Base-by-base conservation (phyloP, 371 early-diverging fungal species). In the Lichtheimia corymbifera region DNA sequence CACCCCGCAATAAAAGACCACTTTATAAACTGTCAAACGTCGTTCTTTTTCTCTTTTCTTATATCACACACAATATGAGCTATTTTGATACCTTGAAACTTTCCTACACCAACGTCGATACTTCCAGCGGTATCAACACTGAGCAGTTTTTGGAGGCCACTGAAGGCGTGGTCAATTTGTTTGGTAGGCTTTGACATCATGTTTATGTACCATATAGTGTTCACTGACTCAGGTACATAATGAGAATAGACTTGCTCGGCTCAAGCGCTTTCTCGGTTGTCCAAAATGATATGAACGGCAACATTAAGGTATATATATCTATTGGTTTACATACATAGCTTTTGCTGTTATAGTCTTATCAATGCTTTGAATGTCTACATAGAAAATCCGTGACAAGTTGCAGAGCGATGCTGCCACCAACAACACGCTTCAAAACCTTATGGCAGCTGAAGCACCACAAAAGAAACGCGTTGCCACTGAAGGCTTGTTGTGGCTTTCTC, bases 401-500 rank as follows among this genome's bases (percentile, higher is more conserved):
- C 53, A 72, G 14, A 67, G 78, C 66, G 82, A 90, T 70, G 88
- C 92, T 12, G 70, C 61, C 25, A 83, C 77, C 53, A 87, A 83
- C 68, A 67, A 76, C 43, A 97, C 96, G n/a, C 84, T 97, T 44
- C 88, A 96, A 69, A 83, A 83, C 50, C 76, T 97, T 45, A 88
- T 93, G 55, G 68, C 75, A 5, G 84, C 79, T 17, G 97, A 97
- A 73, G 82, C 86, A 4, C 80, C 71, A 45, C 86, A 86, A 62
- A 88, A 90, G 74, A 89, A 89, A 73, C 83, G 88, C 59, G 82
- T 82, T 11, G 97, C 95, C 40, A 92, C 95, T 15, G 93, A 94
- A 69, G 96, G 93, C 4, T 82, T 97, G 20, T 76, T 97, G 64
- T 97, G 98, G 98, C 81, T 97, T 53, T 92, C 89, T 65, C 85